Base-by-base conservation (phyloP, 768 basidiomycete genomes). In the Infundibulicybe gibba region DNA sequence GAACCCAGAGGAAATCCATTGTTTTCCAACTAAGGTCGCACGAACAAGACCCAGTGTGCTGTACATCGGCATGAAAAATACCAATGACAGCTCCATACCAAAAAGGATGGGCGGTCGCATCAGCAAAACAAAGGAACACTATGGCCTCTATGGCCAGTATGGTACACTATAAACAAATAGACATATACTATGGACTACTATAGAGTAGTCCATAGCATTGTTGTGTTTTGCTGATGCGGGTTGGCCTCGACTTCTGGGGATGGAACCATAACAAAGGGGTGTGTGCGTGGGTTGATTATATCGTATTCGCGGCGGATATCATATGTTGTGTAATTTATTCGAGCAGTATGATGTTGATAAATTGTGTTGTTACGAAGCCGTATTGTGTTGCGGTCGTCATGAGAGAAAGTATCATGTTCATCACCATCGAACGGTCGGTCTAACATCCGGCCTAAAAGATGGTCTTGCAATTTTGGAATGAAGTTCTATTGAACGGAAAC, bases 291-390 rank as follows among this genome's bases (percentile, higher is more conserved):
- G 39, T 75, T 74, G 44, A 78, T 54, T 0, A 56, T 51, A 45
- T 80, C 75, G 48, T 74, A 69, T 3, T 53, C 51, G 1, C 67
- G 62, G 2, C 66, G 62, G 11, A 72, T 41, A 48, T 79, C 69
- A 49, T 77, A 79, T 0, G 70, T 70, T 0, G 72, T 75, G 43
- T 69, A 75, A 51, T 74, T 66, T 45, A 75, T 45, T 0, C 59
- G 62, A 8, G 69, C 15, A n/a, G 52, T 51, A 20, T 55, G 55
- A 15, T 62, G 59, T 5, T 13, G 34, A 43, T 57, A 72, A 20
- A 69, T 56, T 40, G 19, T 52, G 56, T 61, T 61, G 40, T 50
- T 41, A 3, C 39, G 39, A 38, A 64, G 47, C 3, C 19, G 31
- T 8, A 62, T 20, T 6, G 47, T 32, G 32, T 61, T 61, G 15